A percentile compares a stretch with the other conserved stretches of the same genome.
These are phyloP conservation scores for Fabrea salina DNA, from an alignment of 169 alveolate genomes.

Conservation along the genomic window DNA sequence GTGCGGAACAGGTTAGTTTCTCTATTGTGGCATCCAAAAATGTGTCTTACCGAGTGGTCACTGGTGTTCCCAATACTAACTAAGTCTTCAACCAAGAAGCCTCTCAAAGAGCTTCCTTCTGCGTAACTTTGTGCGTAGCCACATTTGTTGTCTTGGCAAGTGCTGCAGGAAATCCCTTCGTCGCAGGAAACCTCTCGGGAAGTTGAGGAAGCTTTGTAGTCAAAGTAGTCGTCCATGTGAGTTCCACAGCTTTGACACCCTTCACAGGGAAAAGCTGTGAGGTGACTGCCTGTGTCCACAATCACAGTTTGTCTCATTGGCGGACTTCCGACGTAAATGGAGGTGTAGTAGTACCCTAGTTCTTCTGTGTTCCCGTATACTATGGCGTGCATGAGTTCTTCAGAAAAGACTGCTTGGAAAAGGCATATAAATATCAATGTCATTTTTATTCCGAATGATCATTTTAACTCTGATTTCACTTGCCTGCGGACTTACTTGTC, in stretches of 20 bases:
- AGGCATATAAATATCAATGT: no score
- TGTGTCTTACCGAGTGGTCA: constrained; percentile 39
- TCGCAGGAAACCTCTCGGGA: constrained; percentile 43
- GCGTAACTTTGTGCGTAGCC: constrained; percentile 68
- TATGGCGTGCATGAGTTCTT: constrained; percentile 4
- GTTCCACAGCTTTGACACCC: constrained; percentile 68
- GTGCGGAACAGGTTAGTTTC: constrained; percentile 81
- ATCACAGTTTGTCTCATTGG: constrained; percentile 63
- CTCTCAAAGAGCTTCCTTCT: constrained; percentile 81
- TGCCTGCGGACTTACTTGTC: no score
- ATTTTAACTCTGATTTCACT: no score
- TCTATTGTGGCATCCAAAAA: constrained; percentile 73
- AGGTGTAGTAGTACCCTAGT: constrained; percentile 45
- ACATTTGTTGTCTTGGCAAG: constrained; percentile 53
- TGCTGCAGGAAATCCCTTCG: constrained; percentile 28
- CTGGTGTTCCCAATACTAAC: constrained; percentile 60
- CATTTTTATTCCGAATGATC: no score
- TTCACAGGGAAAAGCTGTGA: constrained; percentile 80
- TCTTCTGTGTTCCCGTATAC: constrained; percentile 42
- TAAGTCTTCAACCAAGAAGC: constrained; percentile 65
- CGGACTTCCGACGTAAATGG: constrained; percentile 42
- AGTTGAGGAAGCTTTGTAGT: constrained; percentile 41
- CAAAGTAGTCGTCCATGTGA: constrained; percentile 65
- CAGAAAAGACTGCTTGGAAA: neutral
- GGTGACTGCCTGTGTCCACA: constrained; percentile 82